These are phyloP conservation scores for Dictyostelium discoideum DNA, from an alignment of 78 protist species.

Conservation along the genomic window DNA sequence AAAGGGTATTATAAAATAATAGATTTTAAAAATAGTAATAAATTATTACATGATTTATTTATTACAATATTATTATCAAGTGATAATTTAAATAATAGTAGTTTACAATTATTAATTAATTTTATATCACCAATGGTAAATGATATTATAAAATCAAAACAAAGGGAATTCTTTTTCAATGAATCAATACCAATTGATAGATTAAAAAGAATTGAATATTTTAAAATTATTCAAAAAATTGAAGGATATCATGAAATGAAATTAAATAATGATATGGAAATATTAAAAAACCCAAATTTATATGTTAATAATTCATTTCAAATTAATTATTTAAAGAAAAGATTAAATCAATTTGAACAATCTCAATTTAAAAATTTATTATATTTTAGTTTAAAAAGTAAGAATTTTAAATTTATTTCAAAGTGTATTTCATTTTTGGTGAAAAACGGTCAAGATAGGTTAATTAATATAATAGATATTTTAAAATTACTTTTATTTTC, in stretches of 20 bases:
- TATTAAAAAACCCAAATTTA: too few relatives aligned
- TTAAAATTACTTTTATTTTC: too few relatives aligned
- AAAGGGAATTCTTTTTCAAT: background rate
- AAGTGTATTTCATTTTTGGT: too few relatives aligned
- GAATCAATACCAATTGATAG: background rate
- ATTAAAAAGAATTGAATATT: background rate
- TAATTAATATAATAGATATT: too few relatives aligned
- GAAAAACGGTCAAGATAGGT: too few relatives aligned
- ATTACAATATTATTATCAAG: background rate
- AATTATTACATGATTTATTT: background rate
- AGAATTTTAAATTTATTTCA: background rate
- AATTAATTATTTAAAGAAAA: background rate
- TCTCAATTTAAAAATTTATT: background rate
- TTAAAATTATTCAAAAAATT: background rate
- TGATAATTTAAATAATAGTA: background rate
- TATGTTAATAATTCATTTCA: background rate
- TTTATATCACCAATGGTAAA: background rate
- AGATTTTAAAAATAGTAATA: too few relatives aligned
- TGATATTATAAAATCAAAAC: background rate
- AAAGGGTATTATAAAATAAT: background rate
- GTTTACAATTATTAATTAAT: background rate
- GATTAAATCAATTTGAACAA: background rate
- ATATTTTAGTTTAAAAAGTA: too few relatives aligned
- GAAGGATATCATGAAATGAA: background rate
- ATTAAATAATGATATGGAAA: background rate